Conservation (phyloP, 2,329 filamentous ascomycete species). For the Ophiocordyceps robertsii region DNA sequence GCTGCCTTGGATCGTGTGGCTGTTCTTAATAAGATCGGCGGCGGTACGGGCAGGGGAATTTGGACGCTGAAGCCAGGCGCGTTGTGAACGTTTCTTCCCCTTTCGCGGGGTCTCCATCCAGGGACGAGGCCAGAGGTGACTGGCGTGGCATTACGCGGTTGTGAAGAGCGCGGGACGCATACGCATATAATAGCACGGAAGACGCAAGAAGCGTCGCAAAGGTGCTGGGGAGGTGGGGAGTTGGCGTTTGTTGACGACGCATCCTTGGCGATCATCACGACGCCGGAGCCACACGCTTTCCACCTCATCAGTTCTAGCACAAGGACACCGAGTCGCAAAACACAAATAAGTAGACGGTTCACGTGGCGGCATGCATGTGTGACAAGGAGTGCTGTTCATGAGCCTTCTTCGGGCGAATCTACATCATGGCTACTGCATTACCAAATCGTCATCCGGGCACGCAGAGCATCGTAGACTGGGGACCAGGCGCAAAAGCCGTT, state of each 20-base stretch:
- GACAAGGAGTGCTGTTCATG: conserved; percentile 23
- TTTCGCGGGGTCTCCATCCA: no score
- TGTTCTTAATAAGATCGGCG: conserved; percentile 46
- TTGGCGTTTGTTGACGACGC: no score
- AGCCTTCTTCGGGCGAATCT: conserved; percentile 30
- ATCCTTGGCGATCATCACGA: no score
- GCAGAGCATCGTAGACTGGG: conserved; percentile 41
- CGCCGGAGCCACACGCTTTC: no score
- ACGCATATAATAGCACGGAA: no score
- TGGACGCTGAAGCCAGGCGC: conserved; percentile 33
- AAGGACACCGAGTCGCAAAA: neutral
- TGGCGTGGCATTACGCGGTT: no score
- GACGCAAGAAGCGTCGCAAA: no score
- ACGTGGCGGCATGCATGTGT: conserved; percentile 2
- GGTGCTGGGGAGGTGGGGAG: no score
- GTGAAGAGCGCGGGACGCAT: no score
- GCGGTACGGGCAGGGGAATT: conserved; percentile 36
- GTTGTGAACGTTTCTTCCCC: conserved; percentile 7
- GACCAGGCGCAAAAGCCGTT: conserved; percentile 56
- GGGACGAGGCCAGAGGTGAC: no score
- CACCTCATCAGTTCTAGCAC: no score
- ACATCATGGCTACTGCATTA: conserved; percentile 26
- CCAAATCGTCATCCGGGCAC: conserved; percentile 9
- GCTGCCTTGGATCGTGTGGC: conserved; percentile 67
- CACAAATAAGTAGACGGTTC: neutral